These are phyloP conservation scores for Chalciporus sphaerocephalus DNA, from an alignment of 768 basidiomycete genomes.

Conservation along the genomic window DNA sequence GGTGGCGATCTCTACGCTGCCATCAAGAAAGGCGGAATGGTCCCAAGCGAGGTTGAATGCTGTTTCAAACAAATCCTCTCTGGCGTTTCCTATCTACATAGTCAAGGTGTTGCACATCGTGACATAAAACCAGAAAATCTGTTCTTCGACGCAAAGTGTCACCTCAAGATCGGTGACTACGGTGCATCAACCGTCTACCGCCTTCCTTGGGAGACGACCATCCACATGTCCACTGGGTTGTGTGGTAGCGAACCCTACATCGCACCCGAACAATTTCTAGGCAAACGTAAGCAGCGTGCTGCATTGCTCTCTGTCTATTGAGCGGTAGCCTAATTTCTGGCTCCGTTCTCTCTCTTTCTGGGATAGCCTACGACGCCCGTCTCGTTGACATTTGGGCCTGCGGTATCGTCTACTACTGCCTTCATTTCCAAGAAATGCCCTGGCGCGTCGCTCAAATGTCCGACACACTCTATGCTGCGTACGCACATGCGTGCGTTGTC, in stretches of 20 bases:
- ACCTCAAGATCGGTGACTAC: constrained; percentile 98
- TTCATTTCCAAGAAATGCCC: constrained; percentile 95
- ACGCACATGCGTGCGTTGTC: constrained; percentile 42
- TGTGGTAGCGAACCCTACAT: constrained; percentile 99
- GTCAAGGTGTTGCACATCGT: constrained; percentile 95
- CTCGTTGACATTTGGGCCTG: constrained; percentile 98
- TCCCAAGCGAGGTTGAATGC: constrained; percentile 88
- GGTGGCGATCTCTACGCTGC: constrained; percentile 98
- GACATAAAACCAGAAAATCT: constrained; percentile 98
- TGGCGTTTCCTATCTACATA: constrained; percentile 88
- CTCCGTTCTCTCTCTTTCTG: constrained; percentile 12
- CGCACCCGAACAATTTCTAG: constrained; percentile 94
- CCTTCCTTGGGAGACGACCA: constrained; percentile 95
- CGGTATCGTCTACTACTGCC: constrained; percentile 98
- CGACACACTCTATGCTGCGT: constrained; percentile 79
- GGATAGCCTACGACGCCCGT: constrained; percentile 94
- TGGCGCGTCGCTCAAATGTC: constrained; percentile 90
- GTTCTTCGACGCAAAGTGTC: constrained; percentile 88
- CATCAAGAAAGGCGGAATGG: constrained; percentile 96
- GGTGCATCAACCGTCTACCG: constrained; percentile 99
- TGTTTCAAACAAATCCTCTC: constrained; percentile 95
- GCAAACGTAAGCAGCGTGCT: constrained; percentile 76
- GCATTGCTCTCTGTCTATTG: constrained; percentile 21
- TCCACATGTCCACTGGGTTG: constrained; percentile 94
- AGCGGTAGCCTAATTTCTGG: constrained; percentile 36